These are phyloP conservation scores for Saccharum hybrid DNA, from an alignment of 202 grass and related monocot genomes.

Conservation along the genomic window DNA sequence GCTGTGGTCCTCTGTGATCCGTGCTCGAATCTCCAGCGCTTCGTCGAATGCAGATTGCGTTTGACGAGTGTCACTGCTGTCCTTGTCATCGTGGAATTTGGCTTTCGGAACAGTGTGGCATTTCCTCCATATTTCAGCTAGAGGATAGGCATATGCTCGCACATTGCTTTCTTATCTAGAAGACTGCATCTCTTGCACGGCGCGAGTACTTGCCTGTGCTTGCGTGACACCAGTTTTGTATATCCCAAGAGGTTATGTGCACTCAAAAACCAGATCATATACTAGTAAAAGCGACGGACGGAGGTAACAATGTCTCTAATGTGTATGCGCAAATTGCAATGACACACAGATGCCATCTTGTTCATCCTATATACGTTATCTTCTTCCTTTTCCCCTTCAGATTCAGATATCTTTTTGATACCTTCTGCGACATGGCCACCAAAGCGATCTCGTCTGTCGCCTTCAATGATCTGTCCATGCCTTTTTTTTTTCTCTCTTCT, in stretches of 20 bases:
- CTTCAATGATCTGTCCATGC: slow-evolving; percentile 21
- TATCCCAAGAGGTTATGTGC: slow-evolving; percentile 34
- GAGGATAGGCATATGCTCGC: neutral
- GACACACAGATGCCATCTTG: slow-evolving; percentile 33
- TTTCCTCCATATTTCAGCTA: neutral
- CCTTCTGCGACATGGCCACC: slow-evolving; percentile 2
- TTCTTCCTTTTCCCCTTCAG: no score
- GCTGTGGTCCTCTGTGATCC: slow-evolving; percentile 2
- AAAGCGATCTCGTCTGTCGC: slow-evolving; percentile 11
- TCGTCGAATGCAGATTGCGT: slow-evolving; percentile 14
- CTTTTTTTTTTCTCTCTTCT: neutral
- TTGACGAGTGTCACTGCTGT: slow-evolving; percentile 7
- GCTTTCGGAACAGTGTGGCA: neutral
- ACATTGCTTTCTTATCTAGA: neutral
- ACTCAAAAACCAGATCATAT: neutral
- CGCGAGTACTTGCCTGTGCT: neutral
- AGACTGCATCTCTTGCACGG: slow-evolving; percentile 4
- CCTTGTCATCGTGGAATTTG: neutral
- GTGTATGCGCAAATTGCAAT: neutral
- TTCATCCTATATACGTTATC: neutral
- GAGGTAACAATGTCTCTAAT: neutral
- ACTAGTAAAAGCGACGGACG: neutral
- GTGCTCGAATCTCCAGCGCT: slow-evolving; percentile 1
- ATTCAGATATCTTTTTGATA: neutral
- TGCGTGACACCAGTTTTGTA: slow-evolving; percentile 1